These are phyloP conservation scores for Pseudoperonospora humuli DNA, from an alignment of 352 stramenopile species.

Conservation along the genomic window DNA sequence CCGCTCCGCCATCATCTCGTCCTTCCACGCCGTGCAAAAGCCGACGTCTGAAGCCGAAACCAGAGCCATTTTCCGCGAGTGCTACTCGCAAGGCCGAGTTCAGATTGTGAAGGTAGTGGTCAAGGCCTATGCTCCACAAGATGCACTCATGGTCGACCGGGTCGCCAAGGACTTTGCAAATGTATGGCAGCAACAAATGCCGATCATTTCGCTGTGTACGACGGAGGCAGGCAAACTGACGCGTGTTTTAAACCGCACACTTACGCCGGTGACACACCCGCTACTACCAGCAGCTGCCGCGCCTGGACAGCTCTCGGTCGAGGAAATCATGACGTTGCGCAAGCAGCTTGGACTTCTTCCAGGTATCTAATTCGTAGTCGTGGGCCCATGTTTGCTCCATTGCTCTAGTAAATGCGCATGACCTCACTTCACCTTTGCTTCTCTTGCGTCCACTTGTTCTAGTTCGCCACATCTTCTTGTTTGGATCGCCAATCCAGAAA, in stretches of 20 bases:
- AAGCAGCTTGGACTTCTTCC: slow-evolving; percentile 71
- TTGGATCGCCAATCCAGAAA: slow-evolving; percentile 94
- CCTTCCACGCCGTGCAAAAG: slow-evolving; percentile 62
- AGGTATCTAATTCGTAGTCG: slow-evolving; percentile 54
- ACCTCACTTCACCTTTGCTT: slow-evolving; percentile 15
- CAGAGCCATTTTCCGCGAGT: slow-evolving; percentile 57
- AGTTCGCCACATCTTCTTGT: slow-evolving; percentile 89
- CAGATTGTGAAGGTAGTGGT: slow-evolving; percentile 90
- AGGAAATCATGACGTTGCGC: slow-evolving; percentile 88
- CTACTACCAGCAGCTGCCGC: slow-evolving; percentile 89
- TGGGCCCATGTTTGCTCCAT: slow-evolving; percentile 3
- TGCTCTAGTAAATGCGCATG: slow-evolving; percentile 16
- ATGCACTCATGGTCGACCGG: slow-evolving; percentile 83
- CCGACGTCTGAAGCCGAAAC: slow-evolving; percentile 38
- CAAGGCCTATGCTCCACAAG: slow-evolving; percentile 71
- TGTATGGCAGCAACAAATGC: slow-evolving; percentile 72
- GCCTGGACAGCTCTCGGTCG: slow-evolving; percentile 92
- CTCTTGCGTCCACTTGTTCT: slow-evolving; percentile 6
- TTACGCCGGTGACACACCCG: slow-evolving; percentile 94
- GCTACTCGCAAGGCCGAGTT: slow-evolving; percentile 53
- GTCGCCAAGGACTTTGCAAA: slow-evolving; percentile 45
- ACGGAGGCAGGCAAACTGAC: slow-evolving; percentile 89
- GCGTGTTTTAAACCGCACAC: slow-evolving; percentile 91
- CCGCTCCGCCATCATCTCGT: slow-evolving; percentile 63
- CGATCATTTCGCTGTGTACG: slow-evolving; percentile 91